A percentile compares a stretch with the other conserved stretches of the same genome.
These are phyloP conservation scores for Aspergillus ostianus DNA, from an alignment of 495 filamentous ascomycete species.

Conservation along the genomic window DNA sequence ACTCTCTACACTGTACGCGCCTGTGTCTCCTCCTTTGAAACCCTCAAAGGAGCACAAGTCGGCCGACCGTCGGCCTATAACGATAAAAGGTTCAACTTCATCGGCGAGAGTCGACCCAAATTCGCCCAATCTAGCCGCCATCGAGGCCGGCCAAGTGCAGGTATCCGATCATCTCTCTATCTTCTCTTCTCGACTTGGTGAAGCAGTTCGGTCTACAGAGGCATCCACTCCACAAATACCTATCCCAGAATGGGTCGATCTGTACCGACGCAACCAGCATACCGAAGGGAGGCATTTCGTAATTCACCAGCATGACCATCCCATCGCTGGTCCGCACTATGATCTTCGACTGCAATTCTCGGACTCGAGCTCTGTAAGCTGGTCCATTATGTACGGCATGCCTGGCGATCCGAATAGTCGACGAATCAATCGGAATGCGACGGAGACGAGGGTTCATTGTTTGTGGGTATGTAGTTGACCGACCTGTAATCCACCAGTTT, in stretches of 20 bases:
- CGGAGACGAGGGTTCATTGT: conserved; percentile 65
- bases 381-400: conserved; percentile 65
- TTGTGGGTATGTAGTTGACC: conserved; percentile 57
- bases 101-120: too few species aligned
- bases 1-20: conserved; percentile 11
- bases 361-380: conserved; percentile 59
- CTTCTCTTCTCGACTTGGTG: conserved; percentile 45
- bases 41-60: background rate
- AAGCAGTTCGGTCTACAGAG: conserved; percentile 12
- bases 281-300: conserved; percentile 58
- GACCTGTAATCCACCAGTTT: background rate
- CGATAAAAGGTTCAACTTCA: background rate
- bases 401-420: conserved; percentile 62
- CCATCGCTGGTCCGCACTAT: conserved; percentile 61
- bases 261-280: conserved; percentile 53
- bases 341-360: conserved; percentile 68
- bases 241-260: conserved; percentile 44
- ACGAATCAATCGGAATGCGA: conserved; percentile 59
- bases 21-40: conserved; percentile 17
- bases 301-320: conserved; percentile 70
- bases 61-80: too few species aligned
- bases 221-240: conserved; percentile 35
- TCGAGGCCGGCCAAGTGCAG: conserved; percentile 56
- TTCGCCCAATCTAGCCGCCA: conserved; percentile 36
- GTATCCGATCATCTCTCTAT: conserved; percentile 53